Percentiles rank a stretch among this genome's conserved stretches.
Conservation (phyloP, 352 stramenopile species). For the Globisporangium viniferum region DNA sequence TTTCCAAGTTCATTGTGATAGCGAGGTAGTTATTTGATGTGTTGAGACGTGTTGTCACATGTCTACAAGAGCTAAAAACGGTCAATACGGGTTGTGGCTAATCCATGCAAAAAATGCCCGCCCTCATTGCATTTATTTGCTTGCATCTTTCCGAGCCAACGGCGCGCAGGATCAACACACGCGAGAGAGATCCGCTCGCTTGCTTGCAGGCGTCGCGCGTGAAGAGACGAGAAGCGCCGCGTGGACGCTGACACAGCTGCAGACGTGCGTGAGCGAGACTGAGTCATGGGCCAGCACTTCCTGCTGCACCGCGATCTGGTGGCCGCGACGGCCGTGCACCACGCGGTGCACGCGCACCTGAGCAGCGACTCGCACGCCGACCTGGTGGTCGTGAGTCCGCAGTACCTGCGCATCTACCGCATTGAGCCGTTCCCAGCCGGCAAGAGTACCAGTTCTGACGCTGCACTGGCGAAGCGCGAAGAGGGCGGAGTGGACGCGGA, state of each 20-base stretch:
- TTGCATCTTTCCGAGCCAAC: not conserved
- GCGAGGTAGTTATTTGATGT: too few species aligned
- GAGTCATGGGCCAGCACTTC: conserved; percentile 79
- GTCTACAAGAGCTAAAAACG: too few species aligned
- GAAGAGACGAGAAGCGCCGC: not conserved
- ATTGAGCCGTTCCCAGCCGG: conserved; percentile 52
- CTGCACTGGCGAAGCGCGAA: not conserved
- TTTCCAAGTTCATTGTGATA: too few species aligned
- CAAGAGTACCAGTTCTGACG: not conserved
- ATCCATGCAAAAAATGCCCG: too few species aligned
- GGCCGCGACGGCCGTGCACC: conserved; percentile 71
- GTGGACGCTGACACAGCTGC: not conserved
- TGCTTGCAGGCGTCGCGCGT: not conserved
- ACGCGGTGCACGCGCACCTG: conserved; percentile 61
- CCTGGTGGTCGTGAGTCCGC: conserved; percentile 68
- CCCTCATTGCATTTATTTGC: too few species aligned
- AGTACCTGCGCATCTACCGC: conserved; percentile 78
- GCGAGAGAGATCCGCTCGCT: not conserved
- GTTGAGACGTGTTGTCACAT: too few species aligned
- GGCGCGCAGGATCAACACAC: not conserved
- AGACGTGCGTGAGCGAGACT: too few species aligned
- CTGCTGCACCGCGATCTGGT: conserved; percentile 81
- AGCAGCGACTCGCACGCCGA: conserved; percentile 67
- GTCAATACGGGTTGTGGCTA: too few species aligned
- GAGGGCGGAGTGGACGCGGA: not conserved